Evolutionary conservation across 352 stramenopile genomes (phyloP).

Genomic region (Hyaloperonospora arabidopsidis): DNA sequence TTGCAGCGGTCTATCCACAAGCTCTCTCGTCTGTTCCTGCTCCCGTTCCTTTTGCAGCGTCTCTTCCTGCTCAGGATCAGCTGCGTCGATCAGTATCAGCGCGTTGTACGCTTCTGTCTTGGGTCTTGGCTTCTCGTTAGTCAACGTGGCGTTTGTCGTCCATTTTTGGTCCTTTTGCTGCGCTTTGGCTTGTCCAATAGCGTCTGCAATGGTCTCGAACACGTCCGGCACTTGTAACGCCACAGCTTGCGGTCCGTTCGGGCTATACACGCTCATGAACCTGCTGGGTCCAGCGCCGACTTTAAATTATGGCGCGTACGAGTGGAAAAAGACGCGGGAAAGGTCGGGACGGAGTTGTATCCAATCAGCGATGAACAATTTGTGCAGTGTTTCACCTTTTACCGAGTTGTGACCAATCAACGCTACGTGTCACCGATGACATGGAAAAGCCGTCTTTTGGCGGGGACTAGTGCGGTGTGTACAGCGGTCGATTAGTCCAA

Average conservation of each 20-base stretch:
- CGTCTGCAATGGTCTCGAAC: neutral
- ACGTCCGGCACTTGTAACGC: neutral
- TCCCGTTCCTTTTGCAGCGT: too few species aligned
- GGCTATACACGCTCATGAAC: slow-evolving; percentile 11
- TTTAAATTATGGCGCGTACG: slow-evolving; percentile 20
- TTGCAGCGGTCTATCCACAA: too few species aligned
- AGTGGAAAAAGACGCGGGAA: slow-evolving; percentile 17
- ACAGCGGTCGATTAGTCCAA: too few species aligned
- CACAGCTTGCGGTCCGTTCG: slow-evolving; percentile 3
- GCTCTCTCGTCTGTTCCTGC: too few species aligned
- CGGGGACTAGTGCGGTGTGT: too few species aligned
- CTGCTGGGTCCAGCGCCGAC: neutral
- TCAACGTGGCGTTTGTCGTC: neutral
- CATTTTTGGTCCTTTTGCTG: neutral
- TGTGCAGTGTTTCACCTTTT: too few species aligned
- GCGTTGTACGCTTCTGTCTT: slow-evolving; percentile 1
- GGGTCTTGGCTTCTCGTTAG: slow-evolving; percentile 4
- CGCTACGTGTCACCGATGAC: too few species aligned
- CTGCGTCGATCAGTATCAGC: neutral
- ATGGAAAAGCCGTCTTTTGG: too few species aligned
- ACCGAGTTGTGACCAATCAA: too few species aligned
- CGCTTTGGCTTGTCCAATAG: neutral
- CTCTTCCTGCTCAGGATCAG: slow-evolving; percentile 13
- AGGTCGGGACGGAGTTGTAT: slow-evolving; percentile 2
- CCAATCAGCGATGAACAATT: slow-evolving; percentile 6